phyloP scores from a whole-genome alignment of 2,329 filamentous ascomycete genomes.

The Tolypocladium amazonense region DNA sequence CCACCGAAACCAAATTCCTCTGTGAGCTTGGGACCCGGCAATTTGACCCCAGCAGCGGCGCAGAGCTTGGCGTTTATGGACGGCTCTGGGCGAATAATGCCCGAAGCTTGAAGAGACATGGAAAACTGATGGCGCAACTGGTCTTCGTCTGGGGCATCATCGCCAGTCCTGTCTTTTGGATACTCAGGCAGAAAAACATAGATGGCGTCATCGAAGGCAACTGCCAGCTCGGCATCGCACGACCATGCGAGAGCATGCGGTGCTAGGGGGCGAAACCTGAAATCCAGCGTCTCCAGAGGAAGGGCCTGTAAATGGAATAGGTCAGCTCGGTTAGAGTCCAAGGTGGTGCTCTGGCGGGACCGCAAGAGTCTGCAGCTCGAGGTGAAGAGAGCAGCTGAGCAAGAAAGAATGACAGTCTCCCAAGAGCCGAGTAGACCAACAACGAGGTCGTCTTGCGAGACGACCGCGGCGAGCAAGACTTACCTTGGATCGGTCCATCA shows the following conservation, averaged over 20 bases:
- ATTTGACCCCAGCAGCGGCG: slow-evolving; percentile 21
- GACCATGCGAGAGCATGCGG: slow-evolving; percentile 39
- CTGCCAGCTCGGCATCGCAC: slow-evolving; percentile 45
- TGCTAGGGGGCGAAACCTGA: slow-evolving; percentile 32
- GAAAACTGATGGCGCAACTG: slow-evolving; percentile 20
- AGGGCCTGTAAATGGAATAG: slow-evolving; percentile 21
- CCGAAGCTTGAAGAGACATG: slow-evolving; percentile 19
- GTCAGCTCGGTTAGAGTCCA: not conserved
- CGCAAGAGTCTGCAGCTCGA: not conserved
- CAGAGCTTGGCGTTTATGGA: slow-evolving; percentile 36
- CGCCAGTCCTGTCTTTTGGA: slow-evolving; percentile 11
- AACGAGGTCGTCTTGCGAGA: not conserved
- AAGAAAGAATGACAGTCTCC: not conserved
- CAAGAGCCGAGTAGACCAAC: not conserved
- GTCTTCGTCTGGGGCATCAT: slow-evolving; percentile 16
- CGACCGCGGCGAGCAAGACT: not conserved
- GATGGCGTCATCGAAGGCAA: slow-evolving; percentile 45
- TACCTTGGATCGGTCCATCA: slow-evolving; percentile 13
- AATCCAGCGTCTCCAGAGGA: slow-evolving; percentile 34
- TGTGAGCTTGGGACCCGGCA: slow-evolving; percentile 14
- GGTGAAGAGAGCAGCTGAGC: slow-evolving; percentile 9
- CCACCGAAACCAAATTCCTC: slow-evolving; percentile 25
- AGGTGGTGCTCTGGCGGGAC: slow-evolving; percentile 5
- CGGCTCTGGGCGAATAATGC: slow-evolving; percentile 25
- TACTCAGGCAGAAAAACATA: slow-evolving; percentile 40